Conservation (phyloP, 352 stramenopile species). For the Pythium oligandrum region DNA sequence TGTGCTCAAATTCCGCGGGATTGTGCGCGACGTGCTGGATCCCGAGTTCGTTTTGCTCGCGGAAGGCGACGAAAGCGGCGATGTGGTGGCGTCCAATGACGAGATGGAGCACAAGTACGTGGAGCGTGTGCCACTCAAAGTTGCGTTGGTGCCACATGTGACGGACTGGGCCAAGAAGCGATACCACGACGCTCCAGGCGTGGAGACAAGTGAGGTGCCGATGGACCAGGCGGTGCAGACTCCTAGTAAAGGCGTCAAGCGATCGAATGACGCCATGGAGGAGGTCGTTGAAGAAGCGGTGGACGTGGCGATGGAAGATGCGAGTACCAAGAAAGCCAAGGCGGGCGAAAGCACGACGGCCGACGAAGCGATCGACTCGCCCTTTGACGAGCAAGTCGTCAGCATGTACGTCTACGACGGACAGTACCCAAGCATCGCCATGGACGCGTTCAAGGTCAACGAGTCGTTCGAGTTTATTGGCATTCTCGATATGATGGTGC, state of each 20-base stretch:
- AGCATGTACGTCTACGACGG: conserved; percentile 73
- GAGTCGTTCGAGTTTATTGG: conserved; percentile 80
- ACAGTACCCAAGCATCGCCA: conserved; percentile 37
- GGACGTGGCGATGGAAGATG: conserved; percentile 7
- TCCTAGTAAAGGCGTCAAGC: conserved; percentile 33
- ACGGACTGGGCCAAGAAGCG: conserved; percentile 44
- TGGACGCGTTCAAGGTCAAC: conserved; percentile 78
- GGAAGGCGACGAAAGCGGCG: conserved; percentile 4
- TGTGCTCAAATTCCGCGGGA: conserved; percentile 58
- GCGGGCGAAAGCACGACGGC: background rate
- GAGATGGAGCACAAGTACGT: conserved; percentile 30
- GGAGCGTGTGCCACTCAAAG: conserved; percentile 56
- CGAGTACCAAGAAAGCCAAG: conserved; percentile 40
- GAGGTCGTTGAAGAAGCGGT: background rate
- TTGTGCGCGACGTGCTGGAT: conserved; percentile 70
- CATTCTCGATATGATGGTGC: conserved; percentile 60
- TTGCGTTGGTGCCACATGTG: conserved; percentile 53
- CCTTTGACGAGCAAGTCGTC: conserved; percentile 31
- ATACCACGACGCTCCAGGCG: conserved; percentile 15
- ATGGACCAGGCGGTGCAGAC: no score
- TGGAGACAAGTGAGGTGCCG: conserved; percentile 6
- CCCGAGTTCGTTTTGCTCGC: conserved; percentile 57
- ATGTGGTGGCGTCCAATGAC: background rate
- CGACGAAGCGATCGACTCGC: conserved; percentile 1
- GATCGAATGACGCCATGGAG: conserved; percentile 29